Conservation (phyloP, 78 protist genomes). For the Ministeria vibrans region DNA sequence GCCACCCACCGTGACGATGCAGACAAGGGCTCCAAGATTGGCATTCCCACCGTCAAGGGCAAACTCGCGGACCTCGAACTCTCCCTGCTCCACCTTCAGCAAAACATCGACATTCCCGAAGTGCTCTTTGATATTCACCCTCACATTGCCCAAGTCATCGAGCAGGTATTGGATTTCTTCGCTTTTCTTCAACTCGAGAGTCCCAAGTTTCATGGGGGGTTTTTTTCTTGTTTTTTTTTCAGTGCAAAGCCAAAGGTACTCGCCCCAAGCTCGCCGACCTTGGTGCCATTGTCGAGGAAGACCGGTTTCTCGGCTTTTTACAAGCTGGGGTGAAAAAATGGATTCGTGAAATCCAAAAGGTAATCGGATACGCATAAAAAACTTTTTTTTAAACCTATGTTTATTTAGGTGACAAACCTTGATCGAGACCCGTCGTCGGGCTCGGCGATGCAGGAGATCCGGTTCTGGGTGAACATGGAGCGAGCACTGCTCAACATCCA, state of each 20-base stretch:
- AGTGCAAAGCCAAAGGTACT: too few relatives aligned
- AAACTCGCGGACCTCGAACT: constrained; percentile 61
- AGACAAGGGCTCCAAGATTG: background rate
- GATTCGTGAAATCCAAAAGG: constrained; percentile 59
- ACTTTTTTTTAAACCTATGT: too few relatives aligned
- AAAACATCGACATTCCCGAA: constrained; percentile 63
- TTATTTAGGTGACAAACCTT: constrained; percentile 46
- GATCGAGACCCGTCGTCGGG: constrained; percentile 32
- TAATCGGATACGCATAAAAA: background rate
- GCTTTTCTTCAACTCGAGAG: too few relatives aligned
- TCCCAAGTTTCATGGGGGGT: too few relatives aligned
- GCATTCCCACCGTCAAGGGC: constrained; percentile 54
- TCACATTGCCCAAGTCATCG: constrained; percentile 15
- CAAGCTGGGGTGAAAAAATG: constrained; percentile 47
- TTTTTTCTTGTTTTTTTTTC: too few relatives aligned
- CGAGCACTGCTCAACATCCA: constrained; percentile 33
- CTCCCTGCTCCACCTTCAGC: constrained; percentile 53
- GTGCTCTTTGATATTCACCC: constrained; percentile 41
- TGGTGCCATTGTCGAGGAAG: background rate
- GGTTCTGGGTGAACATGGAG: constrained; percentile 68
- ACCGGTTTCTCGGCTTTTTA: constrained; percentile 10
- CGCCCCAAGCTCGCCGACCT: too few relatives aligned
- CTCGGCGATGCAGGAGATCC: constrained; percentile 40
- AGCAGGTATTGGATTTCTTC: background rate
- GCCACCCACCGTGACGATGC: background rate